phyloP scores from a whole-genome alignment of 1,284 basidiomycete species.

The Mrakiaceae sp. region DNA sequence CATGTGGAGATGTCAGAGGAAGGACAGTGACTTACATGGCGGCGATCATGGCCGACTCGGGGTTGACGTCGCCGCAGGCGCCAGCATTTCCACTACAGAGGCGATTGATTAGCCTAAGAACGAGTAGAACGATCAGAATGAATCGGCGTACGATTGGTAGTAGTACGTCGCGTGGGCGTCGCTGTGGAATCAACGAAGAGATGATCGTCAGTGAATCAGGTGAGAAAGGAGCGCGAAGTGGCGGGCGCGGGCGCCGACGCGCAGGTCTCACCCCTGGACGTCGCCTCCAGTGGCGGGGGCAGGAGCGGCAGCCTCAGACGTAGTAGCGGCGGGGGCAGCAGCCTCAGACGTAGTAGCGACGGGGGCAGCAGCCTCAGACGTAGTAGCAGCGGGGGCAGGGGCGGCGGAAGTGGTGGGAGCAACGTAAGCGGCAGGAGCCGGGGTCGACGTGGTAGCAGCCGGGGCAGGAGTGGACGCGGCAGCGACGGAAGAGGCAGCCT shows the following conservation, averaged over 20 bases:
- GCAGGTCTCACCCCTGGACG: too few relatives aligned
- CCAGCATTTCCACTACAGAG: slow-evolving; percentile 2
- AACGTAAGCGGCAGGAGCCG: neutral
- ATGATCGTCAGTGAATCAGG: too few relatives aligned
- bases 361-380: neutral
- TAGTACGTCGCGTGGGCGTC: slow-evolving; percentile 15
- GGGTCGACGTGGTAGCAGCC: neutral
- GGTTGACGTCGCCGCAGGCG: slow-evolving; percentile 16
- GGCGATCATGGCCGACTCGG: slow-evolving; percentile 16
- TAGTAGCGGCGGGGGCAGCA: slow-evolving; percentile 19
- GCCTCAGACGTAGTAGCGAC: slow-evolving; percentile 20
- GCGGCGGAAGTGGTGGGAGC: neutral
- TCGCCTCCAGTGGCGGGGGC: slow-evolving; percentile 7
- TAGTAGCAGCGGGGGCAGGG: neutral
- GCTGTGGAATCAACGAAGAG: neutral
- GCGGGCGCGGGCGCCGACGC: too few relatives aligned
- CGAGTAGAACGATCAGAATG: too few relatives aligned
- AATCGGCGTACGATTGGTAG: too few relatives aligned
- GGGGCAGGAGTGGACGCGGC: neutral
- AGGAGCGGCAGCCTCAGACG: slow-evolving; percentile 17
- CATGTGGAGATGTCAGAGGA: too few relatives aligned
- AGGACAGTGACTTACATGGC: neutral
- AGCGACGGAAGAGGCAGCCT: slow-evolving; percentile 9
- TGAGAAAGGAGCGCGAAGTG: too few relatives aligned
- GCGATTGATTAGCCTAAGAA: too few relatives aligned